Conservation (phyloP, 2,329 filamentous ascomycete species). For the Fusarium drepaniforme region DNA sequence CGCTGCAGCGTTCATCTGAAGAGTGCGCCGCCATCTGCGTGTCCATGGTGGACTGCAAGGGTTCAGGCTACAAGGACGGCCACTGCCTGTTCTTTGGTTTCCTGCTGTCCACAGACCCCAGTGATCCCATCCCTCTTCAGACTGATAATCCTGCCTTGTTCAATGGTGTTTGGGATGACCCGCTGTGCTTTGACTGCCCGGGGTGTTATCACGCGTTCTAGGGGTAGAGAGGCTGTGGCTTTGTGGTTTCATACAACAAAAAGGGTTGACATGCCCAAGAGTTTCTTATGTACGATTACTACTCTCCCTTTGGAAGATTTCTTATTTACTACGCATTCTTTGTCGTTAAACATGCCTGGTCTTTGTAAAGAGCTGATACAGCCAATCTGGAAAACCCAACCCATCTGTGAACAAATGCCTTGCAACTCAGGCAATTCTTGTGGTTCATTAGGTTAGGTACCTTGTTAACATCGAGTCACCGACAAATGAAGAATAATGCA, state of each 20-base stretch:
- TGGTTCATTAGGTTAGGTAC: too few relatives aligned
- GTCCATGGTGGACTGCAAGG: conserved; percentile 1
- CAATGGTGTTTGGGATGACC: conserved; percentile 14
- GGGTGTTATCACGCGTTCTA: not conserved
- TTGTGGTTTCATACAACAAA: not conserved
- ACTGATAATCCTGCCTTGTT: not conserved
- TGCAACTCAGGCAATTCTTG: not conserved
- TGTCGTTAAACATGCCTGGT: not conserved
- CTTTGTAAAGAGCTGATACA: not conserved
- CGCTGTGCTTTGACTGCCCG: conserved; percentile 9
- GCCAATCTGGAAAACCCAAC: not conserved
- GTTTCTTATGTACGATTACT: not conserved
- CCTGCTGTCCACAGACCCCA: not conserved
- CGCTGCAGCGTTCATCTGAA: too few relatives aligned
- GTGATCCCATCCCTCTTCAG: not conserved
- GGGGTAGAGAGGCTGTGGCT: not conserved
- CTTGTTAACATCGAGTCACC: not conserved
- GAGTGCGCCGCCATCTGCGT: conserved; percentile 17
- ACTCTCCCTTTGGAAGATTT: not conserved
- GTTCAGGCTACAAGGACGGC: conserved; percentile 9
- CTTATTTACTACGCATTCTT: not conserved
- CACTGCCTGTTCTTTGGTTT: not conserved
- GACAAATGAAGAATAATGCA: not conserved
- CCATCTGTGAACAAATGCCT: not conserved
- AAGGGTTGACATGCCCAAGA: not conserved